Conservation (phyloP, 2,329 filamentous ascomycete genomes). For the Exophiala sp. region DNA sequence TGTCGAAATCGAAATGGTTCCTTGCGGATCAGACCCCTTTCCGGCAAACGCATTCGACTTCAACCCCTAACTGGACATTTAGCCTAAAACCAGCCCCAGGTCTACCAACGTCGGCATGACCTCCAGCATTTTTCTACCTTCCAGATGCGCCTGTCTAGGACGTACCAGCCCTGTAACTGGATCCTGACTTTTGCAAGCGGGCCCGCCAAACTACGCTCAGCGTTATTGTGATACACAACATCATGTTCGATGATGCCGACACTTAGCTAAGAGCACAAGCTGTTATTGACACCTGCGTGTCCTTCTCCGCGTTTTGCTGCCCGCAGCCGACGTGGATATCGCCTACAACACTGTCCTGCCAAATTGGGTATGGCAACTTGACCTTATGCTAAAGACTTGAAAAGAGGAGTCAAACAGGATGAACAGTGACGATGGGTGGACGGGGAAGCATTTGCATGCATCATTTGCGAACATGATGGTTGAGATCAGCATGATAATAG, state of each 20-base stretch:
- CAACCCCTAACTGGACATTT: not conserved
- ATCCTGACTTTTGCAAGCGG: no score
- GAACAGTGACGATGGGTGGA: slow-evolving; percentile 6
- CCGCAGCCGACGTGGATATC: not conserved
- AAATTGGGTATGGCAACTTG: not conserved
- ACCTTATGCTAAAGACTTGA: no score
- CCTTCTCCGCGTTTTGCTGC: not conserved
- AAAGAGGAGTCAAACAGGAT: slow-evolving; percentile 2
- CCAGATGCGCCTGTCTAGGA: no score
- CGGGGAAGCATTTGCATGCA: not conserved
- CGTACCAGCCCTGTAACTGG: no score
- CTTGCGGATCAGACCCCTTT: not conserved
- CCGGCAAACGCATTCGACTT: not conserved
- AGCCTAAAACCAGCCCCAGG: not conserved
- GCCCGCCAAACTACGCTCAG: no score
- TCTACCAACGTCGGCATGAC: not conserved
- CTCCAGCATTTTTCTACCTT: no score
- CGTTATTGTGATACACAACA: not conserved
- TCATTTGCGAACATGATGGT: not conserved
- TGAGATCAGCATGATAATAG: slow-evolving; percentile 11
- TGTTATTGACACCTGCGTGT: not conserved
- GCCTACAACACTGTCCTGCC: not conserved
- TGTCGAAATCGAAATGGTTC: no score
- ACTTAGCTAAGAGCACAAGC: not conserved
- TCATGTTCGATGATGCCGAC: not conserved